Evolutionary conservation across 805 yeast genomes (phyloP).

Genomic region (Danielozyma ontarioensis): DNA sequence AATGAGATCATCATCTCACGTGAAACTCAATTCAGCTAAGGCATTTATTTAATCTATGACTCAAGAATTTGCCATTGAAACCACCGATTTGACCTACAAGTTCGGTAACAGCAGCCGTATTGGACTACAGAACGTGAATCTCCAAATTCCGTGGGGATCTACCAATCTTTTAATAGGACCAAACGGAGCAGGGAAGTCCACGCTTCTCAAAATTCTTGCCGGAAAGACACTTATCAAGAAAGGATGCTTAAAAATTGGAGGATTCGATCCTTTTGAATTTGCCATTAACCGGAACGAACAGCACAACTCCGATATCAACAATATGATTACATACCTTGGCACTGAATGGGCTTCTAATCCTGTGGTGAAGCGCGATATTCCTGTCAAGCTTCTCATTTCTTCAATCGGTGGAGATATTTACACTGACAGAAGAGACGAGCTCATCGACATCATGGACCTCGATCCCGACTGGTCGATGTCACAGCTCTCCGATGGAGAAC

Average conservation of each 20-base stretch:
- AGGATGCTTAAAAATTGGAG: constrained; percentile 71
- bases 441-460: constrained; percentile 76
- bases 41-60: no score
- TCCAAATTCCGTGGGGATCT: constrained; percentile 64
- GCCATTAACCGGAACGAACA: constrained; percentile 46
- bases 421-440: constrained; percentile 69
- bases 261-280: constrained; percentile 75
- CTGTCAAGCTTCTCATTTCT: constrained; percentile 71
- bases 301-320: constrained; percentile 40
- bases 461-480: constrained; percentile 92
- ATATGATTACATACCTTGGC: constrained; percentile 74
- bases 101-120: constrained; percentile 55
- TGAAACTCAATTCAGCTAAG: no score
- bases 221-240: constrained; percentile 82
- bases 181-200: constrained; percentile 96
- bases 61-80: constrained; percentile 54
- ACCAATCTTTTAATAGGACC: constrained; percentile 85
- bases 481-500: constrained; percentile 87
- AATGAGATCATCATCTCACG: no score
- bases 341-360: constrained; percentile 97
- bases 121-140: constrained; percentile 61
- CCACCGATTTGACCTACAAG: constrained; percentile 60
- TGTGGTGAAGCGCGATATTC: constrained; percentile 85
- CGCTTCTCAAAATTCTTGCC: constrained; percentile 75
- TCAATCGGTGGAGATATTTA: constrained; percentile 70